Evolutionary conservation across 2,329 filamentous ascomycete species (phyloP).

Genomic region (Pseudohalonectria lignicola): DNA sequence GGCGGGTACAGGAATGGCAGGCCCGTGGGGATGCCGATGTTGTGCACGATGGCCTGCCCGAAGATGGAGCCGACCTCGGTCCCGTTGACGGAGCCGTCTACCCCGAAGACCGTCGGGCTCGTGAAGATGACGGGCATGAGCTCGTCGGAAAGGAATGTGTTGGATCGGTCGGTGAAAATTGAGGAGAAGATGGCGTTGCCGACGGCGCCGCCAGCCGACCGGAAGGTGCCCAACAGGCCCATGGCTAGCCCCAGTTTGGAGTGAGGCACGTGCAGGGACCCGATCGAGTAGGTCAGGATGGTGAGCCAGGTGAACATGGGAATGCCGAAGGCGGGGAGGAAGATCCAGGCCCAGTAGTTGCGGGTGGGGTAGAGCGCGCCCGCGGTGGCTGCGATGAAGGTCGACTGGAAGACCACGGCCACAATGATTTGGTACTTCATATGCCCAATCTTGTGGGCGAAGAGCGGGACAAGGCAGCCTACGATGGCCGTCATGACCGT

Average conservation of each 20-base stretch:
- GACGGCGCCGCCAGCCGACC: conserved; percentile 18
- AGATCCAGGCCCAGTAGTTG: conserved; percentile 1
- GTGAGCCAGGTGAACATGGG: conserved; percentile 20
- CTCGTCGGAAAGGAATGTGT: conserved; percentile 14
- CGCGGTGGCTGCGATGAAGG: conserved; percentile 12
- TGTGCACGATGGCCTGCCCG: conserved; percentile 28
- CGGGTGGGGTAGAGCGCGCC: background rate
- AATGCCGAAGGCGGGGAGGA: conserved; percentile 9
- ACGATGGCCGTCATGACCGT: conserved; percentile 12
- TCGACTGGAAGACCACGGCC: conserved; percentile 16
- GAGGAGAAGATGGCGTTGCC: conserved; percentile 22
- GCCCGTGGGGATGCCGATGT: conserved; percentile 49
- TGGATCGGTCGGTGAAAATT: conserved; percentile 16
- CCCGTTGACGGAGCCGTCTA: no score
- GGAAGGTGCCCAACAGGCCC: conserved; percentile 18
- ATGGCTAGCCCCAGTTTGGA: conserved; percentile 17
- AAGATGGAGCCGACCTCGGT: conserved; percentile 27
- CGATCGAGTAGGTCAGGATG: conserved; percentile 15
- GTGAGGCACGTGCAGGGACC: conserved; percentile 17
- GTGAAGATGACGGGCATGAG: conserved; percentile 16
- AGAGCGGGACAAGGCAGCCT: conserved; percentile 17
- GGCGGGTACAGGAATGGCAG: conserved; percentile 32
- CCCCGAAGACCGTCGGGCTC: no score
- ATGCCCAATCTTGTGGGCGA: conserved; percentile 19
- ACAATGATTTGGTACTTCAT: conserved; percentile 17